phyloP scores from a whole-genome alignment of 768 basidiomycete genomes.

The Phanerodontia chrysosporium region DNA sequence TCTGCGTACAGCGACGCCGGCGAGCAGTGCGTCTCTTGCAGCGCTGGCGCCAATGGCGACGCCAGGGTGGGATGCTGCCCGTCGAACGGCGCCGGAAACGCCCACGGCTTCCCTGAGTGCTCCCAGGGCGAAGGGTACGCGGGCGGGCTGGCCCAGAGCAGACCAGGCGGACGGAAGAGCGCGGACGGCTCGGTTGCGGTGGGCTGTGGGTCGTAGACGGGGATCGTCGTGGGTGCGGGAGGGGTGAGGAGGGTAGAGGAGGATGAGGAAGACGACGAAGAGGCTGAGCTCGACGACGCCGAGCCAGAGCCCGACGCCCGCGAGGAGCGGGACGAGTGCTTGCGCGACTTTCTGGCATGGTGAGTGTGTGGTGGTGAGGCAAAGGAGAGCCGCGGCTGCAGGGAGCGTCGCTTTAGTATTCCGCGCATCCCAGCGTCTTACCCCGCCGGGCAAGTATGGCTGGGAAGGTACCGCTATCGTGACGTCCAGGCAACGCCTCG shows the following conservation, averaged over 20 bases:
- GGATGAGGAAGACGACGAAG: neutral
- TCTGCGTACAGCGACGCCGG: neutral
- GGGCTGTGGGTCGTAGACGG: neutral
- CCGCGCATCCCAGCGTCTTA: neutral
- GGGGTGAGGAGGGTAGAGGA: neutral
- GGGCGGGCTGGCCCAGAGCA: neutral
- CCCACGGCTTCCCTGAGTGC: neutral
- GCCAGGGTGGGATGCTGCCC: neutral
- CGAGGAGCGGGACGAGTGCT: neutral
- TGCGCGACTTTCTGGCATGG: neutral
- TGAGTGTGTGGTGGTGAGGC: neutral
- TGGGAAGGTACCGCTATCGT: conserved; percentile 4
- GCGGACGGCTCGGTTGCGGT: neutral
- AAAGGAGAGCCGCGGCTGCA: neutral
- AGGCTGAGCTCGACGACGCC: neutral
- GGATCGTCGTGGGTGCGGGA: neutral
- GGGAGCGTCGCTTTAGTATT: conserved; percentile 1
- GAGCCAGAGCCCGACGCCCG: neutral
- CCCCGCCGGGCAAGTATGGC: neutral
- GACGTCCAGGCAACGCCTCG: conserved; percentile 9
- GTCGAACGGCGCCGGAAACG: neutral
- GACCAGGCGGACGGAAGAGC: neutral
- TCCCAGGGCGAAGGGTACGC: neutral
- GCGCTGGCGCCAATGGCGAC: too few relatives aligned
- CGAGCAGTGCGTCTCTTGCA: neutral